A percentile compares a stretch with the other conserved stretches of the same genome.
Conservation (phyloP, 305 asterid species). For the Solanum hybrid region DNA sequence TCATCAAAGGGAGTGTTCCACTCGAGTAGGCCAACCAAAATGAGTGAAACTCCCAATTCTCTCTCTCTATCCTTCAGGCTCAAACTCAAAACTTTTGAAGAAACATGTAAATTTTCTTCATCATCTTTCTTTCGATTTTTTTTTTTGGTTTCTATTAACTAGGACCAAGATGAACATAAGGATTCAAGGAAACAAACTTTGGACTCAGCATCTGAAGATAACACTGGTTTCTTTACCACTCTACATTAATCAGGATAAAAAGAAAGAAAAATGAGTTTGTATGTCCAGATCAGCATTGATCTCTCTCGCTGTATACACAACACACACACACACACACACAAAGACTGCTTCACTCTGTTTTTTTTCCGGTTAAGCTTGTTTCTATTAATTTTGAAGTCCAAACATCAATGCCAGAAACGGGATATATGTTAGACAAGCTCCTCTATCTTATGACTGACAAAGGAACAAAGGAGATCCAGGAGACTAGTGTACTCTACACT, state of each 20-base stretch:
- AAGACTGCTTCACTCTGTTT: neutral
- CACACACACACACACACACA: neutral
- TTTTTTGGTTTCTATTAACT: neutral
- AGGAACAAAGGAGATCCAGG: neutral
- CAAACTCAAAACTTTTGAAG: neutral
- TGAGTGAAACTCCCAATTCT: neutral
- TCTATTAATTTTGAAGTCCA: neutral
- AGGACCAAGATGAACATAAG: neutral
- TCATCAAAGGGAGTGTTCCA: neutral
- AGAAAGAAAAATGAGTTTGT: neutral
- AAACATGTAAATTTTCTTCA: neutral
- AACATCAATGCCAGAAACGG: neutral
- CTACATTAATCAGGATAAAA: neutral
- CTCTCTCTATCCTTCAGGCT: neutral
- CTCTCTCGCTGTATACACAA: neutral
- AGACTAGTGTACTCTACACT: neutral
- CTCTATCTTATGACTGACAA: neutral
- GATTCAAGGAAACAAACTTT: neutral
- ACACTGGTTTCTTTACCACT: neutral
- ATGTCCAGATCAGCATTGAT: neutral
- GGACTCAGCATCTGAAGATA: neutral
- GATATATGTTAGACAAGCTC: neutral
- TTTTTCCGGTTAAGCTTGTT: neutral
- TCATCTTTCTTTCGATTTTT: neutral
- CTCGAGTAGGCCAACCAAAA: neutral